Base-by-base conservation (phyloP, 352 stramenopile genomes). In the Phytophthora tubulina region DNA sequence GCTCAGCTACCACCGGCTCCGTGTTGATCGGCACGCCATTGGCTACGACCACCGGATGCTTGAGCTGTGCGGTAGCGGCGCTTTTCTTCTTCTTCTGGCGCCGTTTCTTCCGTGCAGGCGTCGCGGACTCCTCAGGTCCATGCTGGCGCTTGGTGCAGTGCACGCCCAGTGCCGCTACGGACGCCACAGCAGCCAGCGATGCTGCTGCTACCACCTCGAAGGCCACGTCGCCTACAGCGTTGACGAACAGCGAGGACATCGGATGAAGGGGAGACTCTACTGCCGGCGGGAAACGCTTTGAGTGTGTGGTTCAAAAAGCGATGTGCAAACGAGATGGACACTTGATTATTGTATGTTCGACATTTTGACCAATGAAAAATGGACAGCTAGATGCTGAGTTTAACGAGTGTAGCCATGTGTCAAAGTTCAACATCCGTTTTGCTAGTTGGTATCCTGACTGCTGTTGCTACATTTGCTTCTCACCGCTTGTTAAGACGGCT, bases 401-500 rank as follows among this genome's bases (percentile, higher is more conserved):
- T 8, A 10, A 42, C 49, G 49, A 14, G 31, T 30, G 21, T 27
- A 27, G 21, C 21, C 21, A 27, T 27, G 21, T 27, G 21, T n/a
- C n/a, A n/a, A n/a, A n/a, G n/a, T 70, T 75, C 67, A 75, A 63
- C 60, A 42, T 50, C 42, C 10, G 8, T 44, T 38, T 59, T 38
- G 6, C 11, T 50, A 55, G 17, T 36, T 27, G 21, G 21, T 21
- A 46, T 42, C 14, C 36, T 42, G 36, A 42, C 30, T 52, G 17
- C 17, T 44, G 56, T 48, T 46, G 41, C 21, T 31, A 42, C 36
- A 42, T 42, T 42, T 42, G 53, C 33, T 41, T 45, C 59, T 82
- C 76, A 88, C 70, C 82, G 80, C 54, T 90, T 90, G 56, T 90
- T 76, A 6, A 92, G 72, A 17, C 84, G 82, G 55, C 84, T 92